A percentile compares a stretch with the other conserved stretches of the same genome.
These are phyloP conservation scores for Acacia concinna DNA, from an alignment of 331 rosid species.

Conservation along the genomic window DNA sequence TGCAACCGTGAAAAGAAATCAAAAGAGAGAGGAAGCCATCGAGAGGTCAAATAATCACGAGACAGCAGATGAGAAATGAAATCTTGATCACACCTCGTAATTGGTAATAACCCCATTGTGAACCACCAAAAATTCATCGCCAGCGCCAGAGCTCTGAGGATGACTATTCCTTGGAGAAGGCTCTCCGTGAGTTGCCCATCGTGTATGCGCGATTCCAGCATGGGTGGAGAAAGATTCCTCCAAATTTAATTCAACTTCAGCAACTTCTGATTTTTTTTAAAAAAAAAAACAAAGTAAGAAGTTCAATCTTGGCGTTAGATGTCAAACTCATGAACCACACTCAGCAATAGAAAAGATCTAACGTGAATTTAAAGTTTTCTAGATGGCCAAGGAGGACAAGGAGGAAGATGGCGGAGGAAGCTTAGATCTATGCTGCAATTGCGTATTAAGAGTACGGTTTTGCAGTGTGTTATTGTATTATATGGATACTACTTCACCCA, in stretches of 20 bases:
- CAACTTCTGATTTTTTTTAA: constrained; percentile 56
- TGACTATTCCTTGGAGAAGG: constrained; percentile 95
- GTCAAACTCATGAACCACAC: neutral
- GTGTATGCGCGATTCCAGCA: constrained; percentile 95
- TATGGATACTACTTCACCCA: neutral
- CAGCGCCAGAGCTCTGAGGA: constrained; percentile 83
- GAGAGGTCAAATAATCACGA: constrained; percentile 14
- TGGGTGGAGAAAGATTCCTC: constrained; percentile 65
- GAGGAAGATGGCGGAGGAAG: neutral
- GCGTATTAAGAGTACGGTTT: neutral
- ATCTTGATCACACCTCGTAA: constrained; percentile 60
- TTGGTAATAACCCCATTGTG: constrained; percentile 93
- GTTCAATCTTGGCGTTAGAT: neutral
- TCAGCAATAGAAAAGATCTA: neutral
- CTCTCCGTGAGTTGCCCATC: constrained; percentile 99
- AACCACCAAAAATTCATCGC: constrained; percentile 86
- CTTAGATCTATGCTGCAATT: neutral
- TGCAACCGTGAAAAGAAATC: neutral
- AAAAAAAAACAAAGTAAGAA: neutral
- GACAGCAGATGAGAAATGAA: neutral
- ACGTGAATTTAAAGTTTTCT: neutral
- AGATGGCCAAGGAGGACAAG: neutral
- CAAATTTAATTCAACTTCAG: constrained; percentile 60
- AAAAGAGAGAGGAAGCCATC: neutral
- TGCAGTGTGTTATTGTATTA: neutral